phyloP scores from a whole-genome alignment of 768 basidiomycete genomes.

The Leccinum fibrillosum region DNA sequence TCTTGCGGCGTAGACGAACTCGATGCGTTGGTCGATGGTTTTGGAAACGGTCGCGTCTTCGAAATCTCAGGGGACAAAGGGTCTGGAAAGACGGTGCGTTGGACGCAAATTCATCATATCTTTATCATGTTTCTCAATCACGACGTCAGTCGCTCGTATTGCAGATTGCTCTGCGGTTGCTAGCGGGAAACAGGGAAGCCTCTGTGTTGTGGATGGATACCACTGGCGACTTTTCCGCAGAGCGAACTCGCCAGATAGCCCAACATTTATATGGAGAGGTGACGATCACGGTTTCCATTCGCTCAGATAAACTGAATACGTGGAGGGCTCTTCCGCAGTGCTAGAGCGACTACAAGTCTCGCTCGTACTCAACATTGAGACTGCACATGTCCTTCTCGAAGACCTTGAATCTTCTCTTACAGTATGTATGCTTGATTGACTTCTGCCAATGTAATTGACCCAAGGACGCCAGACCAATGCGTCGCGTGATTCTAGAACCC shows the following conservation, averaged over 20 bases:
- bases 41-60: conserved; percentile 51
- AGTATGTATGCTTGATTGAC: conserved; percentile 18
- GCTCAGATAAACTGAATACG: conserved; percentile 3
- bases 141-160: conserved; percentile 55
- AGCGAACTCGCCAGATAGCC: conserved; percentile 41
- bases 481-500: conserved; percentile 21
- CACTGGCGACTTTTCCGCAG: conserved; percentile 59
- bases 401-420: conserved; percentile 32
- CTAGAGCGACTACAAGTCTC: conserved; percentile 60
- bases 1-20: conserved; percentile 43
- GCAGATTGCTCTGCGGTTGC: conserved; percentile 54
- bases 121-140: conserved; percentile 1
- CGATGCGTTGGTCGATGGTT: conserved; percentile 50
- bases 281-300: conserved; percentile 14
- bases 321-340: conserved; percentile 30
- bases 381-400: conserved; percentile 50
- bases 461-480: conserved; percentile 10
- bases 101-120: neutral
- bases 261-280: conserved; percentile 23
- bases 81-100: conserved; percentile 67
- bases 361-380: conserved; percentile 55
- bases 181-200: conserved; percentile 36
- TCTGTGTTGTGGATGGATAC: conserved; percentile 71
- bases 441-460: neutral
- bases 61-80: conserved; percentile 67